Evolutionary conservation across 116 monocot species (phyloP).

Genomic region (Posidonia oceanica): DNA sequence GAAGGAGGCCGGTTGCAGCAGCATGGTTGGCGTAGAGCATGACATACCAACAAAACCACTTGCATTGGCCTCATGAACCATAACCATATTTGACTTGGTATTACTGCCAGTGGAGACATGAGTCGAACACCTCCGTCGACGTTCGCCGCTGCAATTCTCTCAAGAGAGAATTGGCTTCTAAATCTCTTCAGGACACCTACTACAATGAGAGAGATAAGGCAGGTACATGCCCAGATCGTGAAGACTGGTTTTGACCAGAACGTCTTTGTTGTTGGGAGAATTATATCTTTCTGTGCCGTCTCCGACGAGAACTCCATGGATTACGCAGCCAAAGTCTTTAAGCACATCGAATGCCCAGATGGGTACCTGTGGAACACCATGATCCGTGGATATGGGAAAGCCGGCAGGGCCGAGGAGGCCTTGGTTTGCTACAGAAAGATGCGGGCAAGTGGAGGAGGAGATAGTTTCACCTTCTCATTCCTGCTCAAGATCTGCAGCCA

Average conservation of each 20-base stretch:
- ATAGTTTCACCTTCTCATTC: constrained; percentile 64
- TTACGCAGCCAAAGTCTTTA: constrained; percentile 25
- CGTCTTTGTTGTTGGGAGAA: constrained; percentile 20
- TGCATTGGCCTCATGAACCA: neutral
- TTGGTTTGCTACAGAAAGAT: constrained; percentile 32
- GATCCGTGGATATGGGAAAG: constrained; percentile 47
- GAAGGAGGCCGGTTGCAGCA: constrained; percentile 69
- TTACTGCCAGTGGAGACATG: too few species aligned
- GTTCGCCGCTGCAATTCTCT: neutral
- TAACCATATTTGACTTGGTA: neutral
- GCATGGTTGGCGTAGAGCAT: neutral
- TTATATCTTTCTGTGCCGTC: constrained; percentile 46
- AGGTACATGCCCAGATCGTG: constrained; percentile 36
- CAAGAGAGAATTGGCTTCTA: constrained; percentile 24
- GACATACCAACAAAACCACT: neutral
- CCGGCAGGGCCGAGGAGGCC: constrained; percentile 21
- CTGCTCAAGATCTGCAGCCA: constrained; percentile 40
- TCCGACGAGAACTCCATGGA: constrained; percentile 17
- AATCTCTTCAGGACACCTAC: constrained; percentile 30
- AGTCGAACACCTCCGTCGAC: too few species aligned
- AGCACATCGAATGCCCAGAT: constrained; percentile 20
- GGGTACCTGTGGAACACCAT: constrained; percentile 56
- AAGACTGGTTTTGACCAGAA: constrained; percentile 47
- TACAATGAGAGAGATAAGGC: constrained; percentile 27
- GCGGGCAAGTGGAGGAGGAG: constrained; percentile 20